phyloP scores from a whole-genome alignment of 2,329 filamentous ascomycete genomes.

The Exophiala bonariae region DNA sequence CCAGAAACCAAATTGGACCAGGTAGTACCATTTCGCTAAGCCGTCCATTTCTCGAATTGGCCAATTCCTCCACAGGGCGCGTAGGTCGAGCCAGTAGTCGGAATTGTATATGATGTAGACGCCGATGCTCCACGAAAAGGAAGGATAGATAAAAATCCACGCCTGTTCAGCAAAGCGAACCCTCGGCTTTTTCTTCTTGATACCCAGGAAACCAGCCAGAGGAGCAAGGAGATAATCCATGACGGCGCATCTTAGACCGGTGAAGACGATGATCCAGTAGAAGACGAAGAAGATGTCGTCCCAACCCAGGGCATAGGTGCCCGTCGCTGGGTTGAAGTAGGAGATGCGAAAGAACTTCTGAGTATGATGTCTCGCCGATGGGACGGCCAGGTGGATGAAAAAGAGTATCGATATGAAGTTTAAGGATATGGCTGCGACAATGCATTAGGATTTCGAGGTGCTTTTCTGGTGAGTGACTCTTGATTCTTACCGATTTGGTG shows the following conservation, averaged over 20 bases:
- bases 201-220: conserved; percentile 69
- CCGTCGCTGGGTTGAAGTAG: conserved; percentile 71
- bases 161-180: conserved; percentile 91
- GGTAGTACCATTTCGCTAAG: conserved; percentile 82
- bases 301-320: conserved; percentile 71
- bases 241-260: conserved; percentile 74
- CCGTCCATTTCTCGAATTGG: conserved; percentile 73
- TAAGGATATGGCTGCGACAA: conserved; percentile 69
- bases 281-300: conserved; percentile 77
- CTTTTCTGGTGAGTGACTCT: background rate
- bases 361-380: conserved; percentile 75
- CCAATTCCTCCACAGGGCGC: conserved; percentile 81
- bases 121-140: conserved; percentile 77
- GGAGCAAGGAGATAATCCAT: conserved; percentile 89
- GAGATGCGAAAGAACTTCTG: conserved; percentile 84
- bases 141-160: conserved; percentile 85
- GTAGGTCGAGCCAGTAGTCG: conserved; percentile 73
- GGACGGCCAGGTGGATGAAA: conserved; percentile 79
- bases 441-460: background rate
- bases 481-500: conserved; percentile 30
- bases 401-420: conserved; percentile 82
- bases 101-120: conserved; percentile 80
- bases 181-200: conserved; percentile 70
- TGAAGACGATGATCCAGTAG: conserved; percentile 81
- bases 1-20: conserved; percentile 90